These are phyloP conservation scores for Ophiocordyceps sinensis DNA, from an alignment of 2,329 filamentous ascomycete species.

Conservation along the genomic window DNA sequence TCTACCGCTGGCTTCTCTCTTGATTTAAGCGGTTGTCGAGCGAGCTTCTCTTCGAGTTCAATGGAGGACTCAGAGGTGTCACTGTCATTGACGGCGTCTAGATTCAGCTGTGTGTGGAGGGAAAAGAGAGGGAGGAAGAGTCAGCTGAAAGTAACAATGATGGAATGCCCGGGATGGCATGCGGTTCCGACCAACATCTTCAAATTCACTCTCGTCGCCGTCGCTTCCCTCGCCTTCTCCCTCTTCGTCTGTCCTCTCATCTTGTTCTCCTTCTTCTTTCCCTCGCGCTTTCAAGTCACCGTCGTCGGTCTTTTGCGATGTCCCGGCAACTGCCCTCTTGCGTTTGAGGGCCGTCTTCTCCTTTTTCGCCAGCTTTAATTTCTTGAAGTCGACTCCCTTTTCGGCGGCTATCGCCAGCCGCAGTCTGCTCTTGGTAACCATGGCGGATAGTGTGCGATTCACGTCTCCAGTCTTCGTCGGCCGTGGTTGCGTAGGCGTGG, in stretches of 20 bases:
- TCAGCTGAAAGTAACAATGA: background rate
- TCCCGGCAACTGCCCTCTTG: conserved; percentile 5
- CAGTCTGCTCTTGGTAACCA: conserved; percentile 33
- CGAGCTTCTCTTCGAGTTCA: conserved; percentile 60
- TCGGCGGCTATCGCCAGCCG: conserved; percentile 40
- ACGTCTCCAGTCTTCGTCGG: background rate
- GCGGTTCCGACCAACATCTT: background rate
- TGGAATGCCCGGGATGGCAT: background rate
- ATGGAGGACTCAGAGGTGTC: conserved; percentile 55
- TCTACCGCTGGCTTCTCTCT: conserved; percentile 6
- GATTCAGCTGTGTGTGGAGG: conserved; percentile 26
- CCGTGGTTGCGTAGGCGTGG: background rate
- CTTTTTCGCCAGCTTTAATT: conserved; percentile 34
- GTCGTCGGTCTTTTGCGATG: conserved; percentile 5
- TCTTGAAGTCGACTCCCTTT: conserved; percentile 38
- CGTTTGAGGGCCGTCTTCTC: conserved; percentile 27
- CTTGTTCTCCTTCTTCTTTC: conserved; percentile 11
- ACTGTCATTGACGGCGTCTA: conserved; percentile 44
- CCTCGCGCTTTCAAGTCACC: conserved; percentile 21
- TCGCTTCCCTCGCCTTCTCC: conserved; percentile 8
- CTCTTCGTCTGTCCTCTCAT: conserved; percentile 10
- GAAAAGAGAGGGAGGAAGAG: background rate
- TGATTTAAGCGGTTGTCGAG: conserved; percentile 9
- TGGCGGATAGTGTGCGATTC: conserved; percentile 3
- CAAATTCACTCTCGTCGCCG: background rate